These are phyloP conservation scores for Austroboletus eburneus DNA, from an alignment of 768 basidiomycete genomes.

Conservation along the genomic window DNA sequence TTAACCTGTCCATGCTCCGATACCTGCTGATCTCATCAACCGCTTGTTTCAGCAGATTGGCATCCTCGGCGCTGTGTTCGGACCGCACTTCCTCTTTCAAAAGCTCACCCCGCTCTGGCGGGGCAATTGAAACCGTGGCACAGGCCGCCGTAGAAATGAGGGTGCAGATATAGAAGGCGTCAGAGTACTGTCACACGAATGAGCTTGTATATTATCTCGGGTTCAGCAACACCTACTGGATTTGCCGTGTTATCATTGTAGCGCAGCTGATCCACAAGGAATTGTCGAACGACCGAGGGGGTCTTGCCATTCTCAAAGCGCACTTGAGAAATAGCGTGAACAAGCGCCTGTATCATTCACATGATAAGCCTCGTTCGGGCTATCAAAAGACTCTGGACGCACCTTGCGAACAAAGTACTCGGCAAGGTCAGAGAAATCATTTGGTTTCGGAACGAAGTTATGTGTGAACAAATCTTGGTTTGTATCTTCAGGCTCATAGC, in stretches of 20 bases:
- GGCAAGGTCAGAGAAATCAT: conserved; percentile 86
- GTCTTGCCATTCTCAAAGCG: conserved; percentile 87
- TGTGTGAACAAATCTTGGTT: conserved; percentile 82
- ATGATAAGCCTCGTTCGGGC: conserved; percentile 5
- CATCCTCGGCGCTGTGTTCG: conserved; percentile 66
- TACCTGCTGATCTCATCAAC: conserved; percentile 84
- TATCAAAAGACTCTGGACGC: conserved; percentile 2
- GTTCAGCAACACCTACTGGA: conserved; percentile 47
- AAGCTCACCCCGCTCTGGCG: conserved; percentile 79
- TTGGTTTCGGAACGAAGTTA: conserved; percentile 91
- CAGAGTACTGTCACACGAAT: conserved; percentile 62
- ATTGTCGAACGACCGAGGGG: conserved; percentile 78
- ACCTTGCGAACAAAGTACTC: conserved; percentile 97
- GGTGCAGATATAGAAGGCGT: conserved; percentile 85
- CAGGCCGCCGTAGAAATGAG: conserved; percentile 80
- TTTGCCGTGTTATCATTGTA: conserved; percentile 96
- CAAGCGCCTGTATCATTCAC: conserved; percentile 53
- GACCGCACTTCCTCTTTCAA: conserved; percentile 61
- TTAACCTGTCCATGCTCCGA: conserved; percentile 90
- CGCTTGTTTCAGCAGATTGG: conserved; percentile 67
- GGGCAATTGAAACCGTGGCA: conserved; percentile 68
- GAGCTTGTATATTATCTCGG: conserved; percentile 1
- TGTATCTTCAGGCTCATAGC: conserved; percentile 80
- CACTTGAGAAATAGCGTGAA: conserved; percentile 81
- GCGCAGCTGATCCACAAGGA: conserved; percentile 87